phyloP scores from a whole-genome alignment of 495 filamentous ascomycete genomes.

The Thermochaetoides thermophila region DNA sequence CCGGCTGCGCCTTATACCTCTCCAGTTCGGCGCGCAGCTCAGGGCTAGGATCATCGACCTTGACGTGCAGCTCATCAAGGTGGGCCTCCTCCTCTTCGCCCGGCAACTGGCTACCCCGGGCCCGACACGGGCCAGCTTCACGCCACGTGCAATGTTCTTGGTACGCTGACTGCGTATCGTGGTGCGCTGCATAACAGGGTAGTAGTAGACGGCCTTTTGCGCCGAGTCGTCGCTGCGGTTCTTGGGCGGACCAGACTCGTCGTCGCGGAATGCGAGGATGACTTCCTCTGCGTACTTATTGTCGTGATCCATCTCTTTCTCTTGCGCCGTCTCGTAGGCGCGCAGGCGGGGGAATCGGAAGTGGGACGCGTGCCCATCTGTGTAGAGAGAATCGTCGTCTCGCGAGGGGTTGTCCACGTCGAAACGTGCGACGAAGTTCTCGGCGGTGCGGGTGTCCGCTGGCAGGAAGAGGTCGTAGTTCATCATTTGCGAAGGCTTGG shows the following conservation, averaged over 20 bases:
- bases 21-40: conserved; percentile 24
- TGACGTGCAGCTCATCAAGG: conserved; percentile 30
- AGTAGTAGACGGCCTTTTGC: conserved; percentile 72
- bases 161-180: conserved; percentile 39
- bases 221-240: conserved; percentile 14
- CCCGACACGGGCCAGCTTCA: too few relatives aligned
- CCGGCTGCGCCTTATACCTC: conserved; percentile 26
- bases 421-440: conserved; percentile 58
- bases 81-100: conserved; percentile 26
- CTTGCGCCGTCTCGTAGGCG: conserved; percentile 66
- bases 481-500: conserved; percentile 46
- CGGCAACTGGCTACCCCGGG: conserved; percentile 15
- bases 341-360: conserved; percentile 69
- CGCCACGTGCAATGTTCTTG: conserved; percentile 37
- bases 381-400: conserved; percentile 53
- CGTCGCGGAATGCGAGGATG: conserved; percentile 34
- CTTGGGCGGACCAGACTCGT: conserved; percentile 16
- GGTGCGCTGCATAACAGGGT: conserved; percentile 61
- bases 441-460: conserved; percentile 36
- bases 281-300: conserved; percentile 45
- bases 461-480: conserved; percentile 75
- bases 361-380: conserved; percentile 30
- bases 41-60: conserved; percentile 27
- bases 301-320: conserved; percentile 49
- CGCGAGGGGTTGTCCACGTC: conserved; percentile 52